Base-by-base conservation (phyloP, 2,329 filamentous ascomycete genomes). In the Fusarium xylarioides region DNA sequence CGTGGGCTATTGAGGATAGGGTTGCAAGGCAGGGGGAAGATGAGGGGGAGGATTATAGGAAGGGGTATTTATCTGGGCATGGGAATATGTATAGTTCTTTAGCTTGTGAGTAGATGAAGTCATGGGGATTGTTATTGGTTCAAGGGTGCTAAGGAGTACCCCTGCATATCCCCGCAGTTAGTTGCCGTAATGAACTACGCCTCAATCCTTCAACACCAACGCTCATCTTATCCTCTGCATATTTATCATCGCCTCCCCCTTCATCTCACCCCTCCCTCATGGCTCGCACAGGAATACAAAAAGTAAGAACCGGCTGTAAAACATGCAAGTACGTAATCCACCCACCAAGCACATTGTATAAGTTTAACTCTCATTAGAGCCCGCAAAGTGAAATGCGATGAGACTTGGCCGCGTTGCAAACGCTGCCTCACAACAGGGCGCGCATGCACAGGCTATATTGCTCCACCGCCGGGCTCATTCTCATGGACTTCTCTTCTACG, bases 1-100 rank as follows among this genome's bases (percentile, higher is more conserved):
- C 90, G 2, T 93, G 91, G 91, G 89, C 88, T 2, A 86, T 94
- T 55, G 88, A 92, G 72, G 90, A 92, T 69, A 77, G 89, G 4
- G 56, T 82, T 38, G 68, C 63, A 30, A 73, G 76, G 7, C 71
- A 70, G 0, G 76, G 73, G 1, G 74, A 70, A 4, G 73, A 70
- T 42, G 71, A 67, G 15, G 63, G 30, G 14, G 63, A 73, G 11
- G 66, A 63, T 23, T 46, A 56, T 38, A 43, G 77, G 59, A 23
- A 75, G 23, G 75, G 73, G 5, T 82, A 82, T 71, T 65, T 82
- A 10, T 81, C 80, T 4, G 81, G 81, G 0, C 80, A 82, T 53
- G 78, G 77, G 6, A 82, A 82, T 57, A 82, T 80, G 80, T 82
- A 81, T 62, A 79, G 77, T 44, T 76, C 74, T 35, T 54, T 82